Base-by-base conservation (phyloP, 1,284 basidiomycete genomes). In the Trichosporon sp. region DNA sequence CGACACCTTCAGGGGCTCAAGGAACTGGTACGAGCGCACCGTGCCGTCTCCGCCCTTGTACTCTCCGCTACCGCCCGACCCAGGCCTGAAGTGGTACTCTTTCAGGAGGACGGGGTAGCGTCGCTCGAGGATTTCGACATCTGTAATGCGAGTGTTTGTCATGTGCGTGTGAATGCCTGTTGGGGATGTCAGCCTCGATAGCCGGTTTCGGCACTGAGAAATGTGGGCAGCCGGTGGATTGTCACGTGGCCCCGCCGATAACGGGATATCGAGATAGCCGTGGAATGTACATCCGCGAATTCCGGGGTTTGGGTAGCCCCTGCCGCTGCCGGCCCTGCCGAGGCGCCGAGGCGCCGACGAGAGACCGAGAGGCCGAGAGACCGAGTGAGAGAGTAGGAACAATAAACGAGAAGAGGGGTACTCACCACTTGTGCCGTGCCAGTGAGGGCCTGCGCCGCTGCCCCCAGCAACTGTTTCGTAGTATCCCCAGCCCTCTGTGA, bases 71-170 rank as follows among this genome's bases (percentile, higher is more conserved):
- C 95, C 95, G 13, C 87, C 92, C 1, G 89, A 91, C 23, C 86
- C 88, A 16, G 85, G 78, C 9, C 94, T 86, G 62, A 95, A 80
- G 14, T 88, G 88, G 78, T 96, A 97, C 70, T 86, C 76, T 72
- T 91, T 89, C 25, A 96, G 75, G 70, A 96, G 82, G 11, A 96
- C 89, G 1, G 94, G 93, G 76, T 93, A 94, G 36, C 73, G 66
- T 63, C 65, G 64, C 59, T 76, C 74, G 23, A 73, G 56, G 71
- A 67, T 73, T 71, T 58, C 93, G 86, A 54, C 92, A 85, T 80
- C 95, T 19, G 92, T 91, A 68, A 92, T 93, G 14, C 91, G 87
- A 16, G 93, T 95, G 80, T 96, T 96, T 4, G 94, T 96, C 79
- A 96, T 96, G 57, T 65, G 62, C 8, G 58, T 56, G 23, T 63